Base-by-base conservation (phyloP, 495 filamentous ascomycete genomes). In the Penicillium simplicissimum region DNA sequence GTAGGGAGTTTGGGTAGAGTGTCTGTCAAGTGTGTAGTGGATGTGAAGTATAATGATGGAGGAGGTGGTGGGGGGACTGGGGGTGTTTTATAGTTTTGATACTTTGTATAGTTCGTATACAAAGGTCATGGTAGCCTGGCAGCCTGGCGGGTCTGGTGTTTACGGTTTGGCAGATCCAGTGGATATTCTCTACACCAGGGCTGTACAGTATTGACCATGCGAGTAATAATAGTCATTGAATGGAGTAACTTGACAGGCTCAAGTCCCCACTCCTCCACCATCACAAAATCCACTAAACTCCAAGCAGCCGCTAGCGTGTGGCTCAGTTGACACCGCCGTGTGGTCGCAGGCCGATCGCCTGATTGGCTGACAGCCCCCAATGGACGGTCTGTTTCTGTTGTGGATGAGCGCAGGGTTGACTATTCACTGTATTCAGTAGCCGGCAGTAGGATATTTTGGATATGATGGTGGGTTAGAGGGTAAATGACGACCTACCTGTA, bases 251-350 rank as follows among this genome's bases (percentile, higher is more conserved):
- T 40, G 14, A n/a, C n/a, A n/a, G 37, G 14, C n/a, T 42, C 2
- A 42, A 25, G 23, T 43, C 15, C n/a, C 45, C 45, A 28, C 45
- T 31, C 45, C 45, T 23, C 9, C 43, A 25, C 43, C 23, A 25
- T 47, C 11, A 31, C 4, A 25, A 21, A 19, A 19, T 45, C 42
- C 43, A 25, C 43, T 47, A 47, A 58, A 8, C 28, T n/a, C 21
- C 47, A 28, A 45, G 14, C 21, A 54, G 19, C 21, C 17, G 17
- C 56, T 64, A 65, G 52, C 34, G 53, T 58, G 67, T 69, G 61
- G 64, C 64, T 62, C 53, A 62, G 52, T 61, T 42, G 59, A 69
- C 58, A 66, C 63, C 62, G 62, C 59, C 56, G 45, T 52, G 21
- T 54, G 43, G 19, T 23, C 34, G 8, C 9, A 6, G 6, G 4